These are phyloP conservation scores for Castanopsis chinensis DNA, from an alignment of 306 rosid genomes.

Conservation along the genomic window DNA sequence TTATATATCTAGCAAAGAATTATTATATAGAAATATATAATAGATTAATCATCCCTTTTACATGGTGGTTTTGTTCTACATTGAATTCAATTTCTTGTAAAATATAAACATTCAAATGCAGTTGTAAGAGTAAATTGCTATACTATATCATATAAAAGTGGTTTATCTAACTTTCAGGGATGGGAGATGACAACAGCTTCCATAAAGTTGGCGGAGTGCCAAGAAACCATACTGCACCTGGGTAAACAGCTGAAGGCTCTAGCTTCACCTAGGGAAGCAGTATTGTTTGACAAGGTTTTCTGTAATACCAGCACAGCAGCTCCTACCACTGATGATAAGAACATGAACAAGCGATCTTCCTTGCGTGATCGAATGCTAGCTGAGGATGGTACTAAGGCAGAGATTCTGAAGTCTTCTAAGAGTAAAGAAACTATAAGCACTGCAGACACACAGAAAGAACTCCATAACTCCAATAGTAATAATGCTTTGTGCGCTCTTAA, in stretches of 20 bases:
- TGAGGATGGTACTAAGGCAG: conserved; percentile 49
- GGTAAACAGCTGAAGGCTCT: conserved; percentile 79
- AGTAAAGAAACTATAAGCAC: conserved; percentile 21
- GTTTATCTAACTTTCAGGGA: conserved; percentile 41
- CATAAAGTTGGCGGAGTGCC: conserved; percentile 79
- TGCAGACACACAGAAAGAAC: conserved; percentile 26
- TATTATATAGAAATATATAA: neutral
- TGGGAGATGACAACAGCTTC: conserved; percentile 88
- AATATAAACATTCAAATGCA: neutral
- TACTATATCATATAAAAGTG: neutral
- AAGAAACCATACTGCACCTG: conserved; percentile 66
- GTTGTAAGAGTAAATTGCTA: neutral
- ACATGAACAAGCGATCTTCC: conserved; percentile 49
- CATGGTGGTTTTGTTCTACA: neutral
- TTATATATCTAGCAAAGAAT: neutral
- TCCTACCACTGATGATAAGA: conserved; percentile 38
- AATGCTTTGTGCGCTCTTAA: conserved; percentile 24
- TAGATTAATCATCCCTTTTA: neutral
- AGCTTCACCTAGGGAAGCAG: conserved; percentile 61
- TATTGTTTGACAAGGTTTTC: conserved; percentile 38
- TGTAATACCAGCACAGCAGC: conserved; percentile 29
- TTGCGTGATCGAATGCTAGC: conserved; percentile 58
- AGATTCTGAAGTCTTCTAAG: conserved; percentile 15
- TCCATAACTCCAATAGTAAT: conserved; percentile 27
- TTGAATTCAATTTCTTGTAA: neutral